phyloP scores from a whole-genome alignment of 768 basidiomycete species.

The Phlegmacium glaucopus region DNA sequence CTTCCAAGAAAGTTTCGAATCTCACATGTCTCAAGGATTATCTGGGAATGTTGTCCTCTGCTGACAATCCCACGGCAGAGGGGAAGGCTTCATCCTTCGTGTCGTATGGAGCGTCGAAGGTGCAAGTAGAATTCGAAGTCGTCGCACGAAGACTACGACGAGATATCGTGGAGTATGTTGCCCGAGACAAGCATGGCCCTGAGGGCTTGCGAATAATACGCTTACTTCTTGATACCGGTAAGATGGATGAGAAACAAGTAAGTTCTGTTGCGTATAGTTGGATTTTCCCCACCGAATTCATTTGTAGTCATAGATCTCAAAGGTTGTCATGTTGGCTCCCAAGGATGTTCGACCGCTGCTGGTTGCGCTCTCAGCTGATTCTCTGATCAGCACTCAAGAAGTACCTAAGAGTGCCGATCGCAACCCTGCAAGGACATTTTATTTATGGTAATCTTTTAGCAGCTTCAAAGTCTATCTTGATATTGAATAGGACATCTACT shows the following conservation, averaged over 20 bases:
- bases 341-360: constrained; percentile 84
- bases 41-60: constrained; percentile 72
- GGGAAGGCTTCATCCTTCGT: constrained; percentile 72
- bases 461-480: too few relatives aligned
- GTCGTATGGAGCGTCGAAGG: constrained; percentile 65
- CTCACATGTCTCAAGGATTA: constrained; percentile 72
- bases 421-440: constrained; percentile 85
- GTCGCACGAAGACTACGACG: constrained; percentile 65
- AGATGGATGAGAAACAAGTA: constrained; percentile 94
- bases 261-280: constrained; percentile 13
- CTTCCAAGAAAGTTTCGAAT: constrained; percentile 52
- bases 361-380: constrained; percentile 74
- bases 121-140: constrained; percentile 78
- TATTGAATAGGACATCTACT: not conserved
- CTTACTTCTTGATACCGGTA: constrained; percentile 75
- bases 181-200: constrained; percentile 79
- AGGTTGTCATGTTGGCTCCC: constrained; percentile 87
- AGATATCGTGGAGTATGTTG: constrained; percentile 71
- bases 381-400: constrained; percentile 87
- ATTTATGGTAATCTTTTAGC: constrained; percentile 64
- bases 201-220: constrained; percentile 82
- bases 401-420: constrained; percentile 89
- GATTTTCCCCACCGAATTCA: not conserved
- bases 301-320: constrained; percentile 66
- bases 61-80: constrained; percentile 77